Evolutionary conservation across 495 filamentous ascomycete genomes (phyloP).

Genomic region (Aspergillus conjunctus): DNA sequence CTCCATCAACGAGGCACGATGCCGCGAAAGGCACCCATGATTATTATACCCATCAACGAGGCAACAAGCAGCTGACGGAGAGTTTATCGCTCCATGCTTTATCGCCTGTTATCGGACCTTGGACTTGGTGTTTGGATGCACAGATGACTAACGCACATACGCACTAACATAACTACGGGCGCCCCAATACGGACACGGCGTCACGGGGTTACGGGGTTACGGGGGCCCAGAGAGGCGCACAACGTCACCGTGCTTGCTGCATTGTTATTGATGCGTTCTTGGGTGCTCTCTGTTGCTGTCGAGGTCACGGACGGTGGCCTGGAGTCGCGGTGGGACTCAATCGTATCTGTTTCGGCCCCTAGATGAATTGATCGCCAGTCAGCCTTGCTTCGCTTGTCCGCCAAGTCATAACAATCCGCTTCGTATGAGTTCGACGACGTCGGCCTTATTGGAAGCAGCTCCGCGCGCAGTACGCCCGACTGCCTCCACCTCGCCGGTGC

Average conservation of each 20-base stretch:
- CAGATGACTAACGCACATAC: constrained; percentile 8
- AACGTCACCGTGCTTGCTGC: constrained; percentile 2
- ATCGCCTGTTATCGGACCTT: constrained; percentile 5
- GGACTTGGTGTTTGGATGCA: not conserved
- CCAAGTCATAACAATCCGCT: constrained; percentile 5
- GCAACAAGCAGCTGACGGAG: not conserved
- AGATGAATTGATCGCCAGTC: not conserved
- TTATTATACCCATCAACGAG: not conserved
- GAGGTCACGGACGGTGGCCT: constrained; percentile 7
- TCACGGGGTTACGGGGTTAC: constrained; percentile 1
- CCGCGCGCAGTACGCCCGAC: constrained; percentile 24
- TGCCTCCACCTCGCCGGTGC: constrained; percentile 32
- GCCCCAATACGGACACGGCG: constrained; percentile 1
- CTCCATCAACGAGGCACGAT: not conserved
- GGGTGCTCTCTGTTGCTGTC: not conserved
- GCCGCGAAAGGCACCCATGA: not conserved
- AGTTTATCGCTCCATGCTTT: constrained; percentile 4
- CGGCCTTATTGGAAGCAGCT: constrained; percentile 39
- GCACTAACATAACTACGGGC: not conserved
- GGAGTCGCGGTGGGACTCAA: constrained; percentile 12
- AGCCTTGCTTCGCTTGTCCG: not conserved
- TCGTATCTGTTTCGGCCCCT: not conserved
- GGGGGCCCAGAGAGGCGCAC: constrained; percentile 11
- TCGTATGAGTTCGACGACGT: constrained; percentile 29
- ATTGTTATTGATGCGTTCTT: not conserved